These are phyloP conservation scores for Pestalotiopsis sp. DNA, from an alignment of 2,329 filamentous ascomycete genomes.

Conservation along the genomic window DNA sequence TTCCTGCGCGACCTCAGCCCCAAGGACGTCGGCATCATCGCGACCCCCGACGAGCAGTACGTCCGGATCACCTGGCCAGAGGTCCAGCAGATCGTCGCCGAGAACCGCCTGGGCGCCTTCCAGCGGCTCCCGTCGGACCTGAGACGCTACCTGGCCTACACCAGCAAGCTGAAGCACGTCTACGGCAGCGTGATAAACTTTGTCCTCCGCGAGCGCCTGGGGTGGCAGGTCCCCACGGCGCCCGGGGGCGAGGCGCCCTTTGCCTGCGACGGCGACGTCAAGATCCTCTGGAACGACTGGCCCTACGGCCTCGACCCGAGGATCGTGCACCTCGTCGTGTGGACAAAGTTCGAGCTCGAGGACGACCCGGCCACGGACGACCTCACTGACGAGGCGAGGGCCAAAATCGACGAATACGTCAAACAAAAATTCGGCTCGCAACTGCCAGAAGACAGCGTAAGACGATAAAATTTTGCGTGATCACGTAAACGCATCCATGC, in stretches of 20 bases:
- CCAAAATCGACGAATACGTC: slow-evolving; percentile 73
- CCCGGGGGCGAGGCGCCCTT: slow-evolving; percentile 41
- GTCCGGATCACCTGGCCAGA: slow-evolving; percentile 67
- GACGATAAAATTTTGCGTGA: slow-evolving; percentile 28
- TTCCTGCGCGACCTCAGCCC: slow-evolving; percentile 65
- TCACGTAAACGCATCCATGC: slow-evolving; percentile 22
- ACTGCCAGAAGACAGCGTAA: slow-evolving; percentile 56
- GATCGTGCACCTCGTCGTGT: slow-evolving; percentile 86
- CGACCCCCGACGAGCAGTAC: slow-evolving; percentile 71
- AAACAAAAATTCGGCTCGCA: slow-evolving; percentile 62
- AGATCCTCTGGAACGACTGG: slow-evolving; percentile 88
- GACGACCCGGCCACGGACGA: slow-evolving; percentile 69
- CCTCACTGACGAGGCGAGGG: slow-evolving; percentile 64
- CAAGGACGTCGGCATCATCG: slow-evolving; percentile 73
- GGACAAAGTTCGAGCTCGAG: slow-evolving; percentile 84
- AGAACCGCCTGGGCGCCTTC: slow-evolving; percentile 76
- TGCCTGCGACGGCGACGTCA: slow-evolving; percentile 59
- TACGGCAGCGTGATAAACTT: slow-evolving; percentile 82
- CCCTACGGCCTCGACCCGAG: slow-evolving; percentile 81
- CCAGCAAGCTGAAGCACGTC: slow-evolving; percentile 61
- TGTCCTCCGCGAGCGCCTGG: slow-evolving; percentile 69
- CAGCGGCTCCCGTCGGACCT: slow-evolving; percentile 77
- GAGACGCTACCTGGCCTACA: slow-evolving; percentile 75
- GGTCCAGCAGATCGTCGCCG: slow-evolving; percentile 62
- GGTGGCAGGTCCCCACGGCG: slow-evolving; percentile 60